Evolutionary conservation across 805 yeast species (phyloP), one percentile per base, ranked within the genome.

Genomic region (Saturnispora dispora): DNA sequence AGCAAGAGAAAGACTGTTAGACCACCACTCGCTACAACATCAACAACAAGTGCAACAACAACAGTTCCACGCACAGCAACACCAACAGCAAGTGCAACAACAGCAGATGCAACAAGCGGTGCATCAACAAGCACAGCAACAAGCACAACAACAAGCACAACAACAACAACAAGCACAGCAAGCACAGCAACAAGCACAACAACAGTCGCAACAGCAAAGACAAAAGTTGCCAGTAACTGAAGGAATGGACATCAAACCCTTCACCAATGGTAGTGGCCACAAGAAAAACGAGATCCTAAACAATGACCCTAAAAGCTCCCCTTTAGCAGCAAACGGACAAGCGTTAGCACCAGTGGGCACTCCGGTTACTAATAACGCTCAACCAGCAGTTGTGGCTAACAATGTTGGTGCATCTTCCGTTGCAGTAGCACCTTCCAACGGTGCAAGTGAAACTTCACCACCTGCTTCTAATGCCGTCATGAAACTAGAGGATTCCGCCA

Each of bases 1-100:
- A 60, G 79, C 76, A 62, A 75, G 90, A 60, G 95, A 87, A 64
- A 77, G 91, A 65, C 73, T 75, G 60, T 54, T 67, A 71, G 64
- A 67, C 65, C 68, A 62, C 60, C 77, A 66, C 58, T 67, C 69
- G 43, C 64, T 62, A 54, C 72, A 63, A 52, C 71, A 59, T 51
- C 70, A 62, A 54, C 79, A 66, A 50, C 72, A 66, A 45, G 72
- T 65, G 52, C 66, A 66, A 25, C 70, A 63, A 51, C 67, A 58
- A 30, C 70, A 62, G 47, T 68, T 59, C 44, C 67, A 58, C 30
- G 62, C 57, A 23, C 60, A 58, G 32, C 66, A 58, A 41, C 59
- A 57, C 25, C 70, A 62, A 42, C 46, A 17, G 37, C 47, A 65
- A 65, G 66, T 59, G 58, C 77, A 63, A 50, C 73, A 66, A 47